Evolutionary conservation across 2,329 filamentous ascomycete genomes (phyloP).

Genomic region (Dactylonectria estremocensis): DNA sequence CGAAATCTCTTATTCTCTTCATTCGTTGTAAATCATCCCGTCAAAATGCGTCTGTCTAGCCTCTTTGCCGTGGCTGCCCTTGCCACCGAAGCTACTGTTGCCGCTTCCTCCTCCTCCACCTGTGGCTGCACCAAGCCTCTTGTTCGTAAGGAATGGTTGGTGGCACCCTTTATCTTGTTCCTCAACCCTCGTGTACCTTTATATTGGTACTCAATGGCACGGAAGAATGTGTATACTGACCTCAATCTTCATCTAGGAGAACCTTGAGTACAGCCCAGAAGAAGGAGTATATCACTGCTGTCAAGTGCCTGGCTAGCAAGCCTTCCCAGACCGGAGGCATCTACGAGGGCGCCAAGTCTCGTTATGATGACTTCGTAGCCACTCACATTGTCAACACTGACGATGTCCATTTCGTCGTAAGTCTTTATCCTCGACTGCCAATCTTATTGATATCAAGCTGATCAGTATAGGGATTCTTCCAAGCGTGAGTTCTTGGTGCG

Average conservation of each 20-base stretch:
- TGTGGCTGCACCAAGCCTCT: slow-evolving; percentile 30
- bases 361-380: slow-evolving; percentile 47
- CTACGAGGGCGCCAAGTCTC: slow-evolving; percentile 40
- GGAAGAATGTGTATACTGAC: background rate
- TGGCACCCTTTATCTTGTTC: background rate
- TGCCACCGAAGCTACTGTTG: slow-evolving; percentile 25
- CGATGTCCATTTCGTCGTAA: slow-evolving; percentile 45
- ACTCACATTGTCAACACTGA: slow-evolving; percentile 45
- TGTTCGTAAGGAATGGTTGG: slow-evolving; percentile 39
- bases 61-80: slow-evolving; percentile 23
- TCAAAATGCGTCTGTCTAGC: slow-evolving; percentile 25
- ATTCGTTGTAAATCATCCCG: background rate
- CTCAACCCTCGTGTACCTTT: background rate
- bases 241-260: slow-evolving; percentile 27
- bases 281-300: slow-evolving; percentile 44
- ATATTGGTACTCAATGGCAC: background rate
- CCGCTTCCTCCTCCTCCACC: slow-evolving; percentile 9
- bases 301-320: slow-evolving; percentile 41
- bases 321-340: slow-evolving; percentile 33
- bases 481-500: slow-evolving; percentile 18
- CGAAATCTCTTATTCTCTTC: background rate
- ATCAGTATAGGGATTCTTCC: slow-evolving; percentile 31
- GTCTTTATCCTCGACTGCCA: slow-evolving; percentile 1
- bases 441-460: background rate
- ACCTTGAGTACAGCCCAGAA: slow-evolving; percentile 34